Evolutionary conservation across 768 basidiomycete species (phyloP), one percentile per base, ranked within the genome.

Genomic region (Phlegmacium glaucopus): DNA sequence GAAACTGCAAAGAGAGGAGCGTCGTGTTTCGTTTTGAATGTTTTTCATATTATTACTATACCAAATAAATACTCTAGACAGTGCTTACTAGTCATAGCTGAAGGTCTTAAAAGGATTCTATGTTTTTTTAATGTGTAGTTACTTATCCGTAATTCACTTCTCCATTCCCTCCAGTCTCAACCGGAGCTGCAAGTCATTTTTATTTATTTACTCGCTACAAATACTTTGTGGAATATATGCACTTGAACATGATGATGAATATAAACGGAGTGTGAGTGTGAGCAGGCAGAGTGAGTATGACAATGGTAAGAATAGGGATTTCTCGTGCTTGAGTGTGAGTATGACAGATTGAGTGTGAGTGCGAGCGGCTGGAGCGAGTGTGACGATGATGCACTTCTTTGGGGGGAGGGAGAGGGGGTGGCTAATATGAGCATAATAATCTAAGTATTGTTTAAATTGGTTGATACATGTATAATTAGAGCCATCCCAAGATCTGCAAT

Each of bases 321-420:
- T 8, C 13, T 8, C 8, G 30, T 32, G 30, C 13, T 32, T 32
- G 30, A 13, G 30, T 8, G 30, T 32, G 30, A 32, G 30, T 32
- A 32, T 32, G 30, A 13, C 30, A 13, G 42, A 4, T 30, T 44
- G 42, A 34, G 30, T 44, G 42, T 44, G 42, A 44, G 34, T 29
- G 29, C 34, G 42, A 44, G 17, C 3, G 11, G 42, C 11, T 44
- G 42, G 42, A 4, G 42, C 29, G 30, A 34, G 42, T 32, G 29
- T 44, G 42, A 44, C 9, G 16, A 30, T 44, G 42, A 16, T 30
- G 42, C 13, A 22, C n/a, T 13, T 44, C n/a, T n/a, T n/a, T n/a
- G n/a, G n/a, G n/a, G n/a, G n/a, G n/a, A n/a, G n/a, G n/a, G n/a
- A n/a, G n/a, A n/a, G n/a, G n/a, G n/a, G n/a, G n/a, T n/a, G n/a